Conservation (phyloP, 2,329 filamentous ascomycete genomes). For the Malbranchea zuffiana region DNA sequence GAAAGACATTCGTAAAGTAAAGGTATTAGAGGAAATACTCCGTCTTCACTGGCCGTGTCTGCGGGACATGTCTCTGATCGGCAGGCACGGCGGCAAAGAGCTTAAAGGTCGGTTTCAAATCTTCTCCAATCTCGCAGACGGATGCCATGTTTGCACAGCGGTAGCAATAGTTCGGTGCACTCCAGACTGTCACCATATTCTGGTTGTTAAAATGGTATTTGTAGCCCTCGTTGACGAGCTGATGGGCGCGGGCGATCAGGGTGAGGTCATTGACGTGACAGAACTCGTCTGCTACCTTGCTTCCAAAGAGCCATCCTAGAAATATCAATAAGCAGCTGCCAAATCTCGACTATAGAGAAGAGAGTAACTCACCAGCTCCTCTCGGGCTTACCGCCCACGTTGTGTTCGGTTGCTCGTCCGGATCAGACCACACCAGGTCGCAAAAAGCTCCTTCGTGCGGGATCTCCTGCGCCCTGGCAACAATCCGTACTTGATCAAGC, state of each 20-base stretch:
- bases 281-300: constrained; percentile 59
- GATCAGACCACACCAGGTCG: constrained; percentile 94
- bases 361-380: constrained; percentile 55
- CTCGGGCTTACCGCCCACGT: constrained; percentile 85
- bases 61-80: constrained; percentile 37
- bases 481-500: constrained; percentile 84
- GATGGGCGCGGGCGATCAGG: constrained; percentile 88
- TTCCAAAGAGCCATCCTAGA: constrained; percentile 37
- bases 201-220: constrained; percentile 93
- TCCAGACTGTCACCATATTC: constrained; percentile 92
- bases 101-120: constrained; percentile 78
- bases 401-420: constrained; percentile 74
- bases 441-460: constrained; percentile 98
- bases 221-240: constrained; percentile 98
- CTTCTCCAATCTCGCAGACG: constrained; percentile 81
- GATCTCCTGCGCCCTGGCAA: constrained; percentile 96
- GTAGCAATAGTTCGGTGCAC: constrained; percentile 92
- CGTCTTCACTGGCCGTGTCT: constrained; percentile 35
- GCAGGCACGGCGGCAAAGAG: constrained; percentile 39
- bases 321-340: constrained; percentile 65
- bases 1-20: no score
- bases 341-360: constrained; percentile 53
- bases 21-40: constrained; percentile 41
- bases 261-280: constrained; percentile 98
- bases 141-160: constrained; percentile 81